A percentile compares a stretch with the other conserved stretches of the same genome.
Conservation (phyloP, 352 stramenopile genomes). For the Pythium plurisporium region DNA sequence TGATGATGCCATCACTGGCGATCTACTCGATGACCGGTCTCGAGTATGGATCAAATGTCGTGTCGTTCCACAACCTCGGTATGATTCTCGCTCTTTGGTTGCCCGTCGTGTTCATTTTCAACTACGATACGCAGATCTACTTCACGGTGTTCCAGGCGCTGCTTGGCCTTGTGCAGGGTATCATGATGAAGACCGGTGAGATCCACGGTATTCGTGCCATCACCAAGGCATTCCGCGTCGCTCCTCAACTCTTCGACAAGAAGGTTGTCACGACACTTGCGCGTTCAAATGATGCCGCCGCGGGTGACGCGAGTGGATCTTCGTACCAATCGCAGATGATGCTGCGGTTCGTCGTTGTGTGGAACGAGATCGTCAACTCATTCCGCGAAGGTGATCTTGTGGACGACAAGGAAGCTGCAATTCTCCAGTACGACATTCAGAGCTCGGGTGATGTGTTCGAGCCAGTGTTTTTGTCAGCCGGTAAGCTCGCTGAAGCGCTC, state of each 20-base stretch:
- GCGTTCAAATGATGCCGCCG: conserved; percentile 28
- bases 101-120: conserved; percentile 46
- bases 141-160: conserved; percentile 41
- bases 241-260: conserved; percentile 38
- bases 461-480: conserved; percentile 79
- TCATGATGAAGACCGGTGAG: conserved; percentile 43
- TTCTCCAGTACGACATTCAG: conserved; percentile 49
- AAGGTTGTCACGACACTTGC: conserved; percentile 45
- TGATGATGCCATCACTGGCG: conserved; percentile 35
- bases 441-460: conserved; percentile 85
- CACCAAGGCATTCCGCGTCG: conserved; percentile 40
- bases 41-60: conserved; percentile 25
- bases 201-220: conserved; percentile 30
- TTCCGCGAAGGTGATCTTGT: conserved; percentile 41
- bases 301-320: conserved; percentile 3
- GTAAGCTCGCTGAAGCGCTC: conserved; percentile 78
- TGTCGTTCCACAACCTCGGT: conserved; percentile 42
- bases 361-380: conserved; percentile 54
- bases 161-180: conserved; percentile 25
- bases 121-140: conserved; percentile 53
- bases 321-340: conserved; percentile 46
- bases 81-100: conserved; percentile 39
- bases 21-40: conserved; percentile 33
- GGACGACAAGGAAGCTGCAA: conserved; percentile 45
- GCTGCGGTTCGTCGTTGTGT: conserved; percentile 49